These are phyloP conservation scores for Scedosporium minutisporum DNA, from an alignment of 2,329 filamentous ascomycete genomes.

Conservation along the genomic window DNA sequence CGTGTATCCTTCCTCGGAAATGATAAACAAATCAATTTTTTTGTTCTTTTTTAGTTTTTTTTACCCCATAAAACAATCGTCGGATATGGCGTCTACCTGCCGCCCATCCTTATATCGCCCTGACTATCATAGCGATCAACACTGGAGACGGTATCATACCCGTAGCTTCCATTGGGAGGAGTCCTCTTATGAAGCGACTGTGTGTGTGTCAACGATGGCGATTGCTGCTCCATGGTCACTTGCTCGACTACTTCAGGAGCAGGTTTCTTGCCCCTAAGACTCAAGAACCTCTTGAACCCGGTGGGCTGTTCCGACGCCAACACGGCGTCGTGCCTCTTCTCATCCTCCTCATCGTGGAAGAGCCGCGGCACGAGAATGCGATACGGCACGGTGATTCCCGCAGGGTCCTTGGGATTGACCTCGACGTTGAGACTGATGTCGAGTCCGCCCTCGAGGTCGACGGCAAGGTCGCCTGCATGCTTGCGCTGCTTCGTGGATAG, in stretches of 20 bases:
- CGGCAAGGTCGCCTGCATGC: slow-evolving; percentile 42
- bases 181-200: not conserved
- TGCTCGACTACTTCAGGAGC: not conserved
- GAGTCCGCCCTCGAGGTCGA: slow-evolving; percentile 74
- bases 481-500: slow-evolving; percentile 52
- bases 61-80: no score
- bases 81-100: not conserved
- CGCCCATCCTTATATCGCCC: not conserved
- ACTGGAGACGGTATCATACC: not conserved
- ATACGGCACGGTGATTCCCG: slow-evolving; percentile 82
- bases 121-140: not conserved
- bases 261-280: slow-evolving; percentile 27
- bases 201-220: not conserved
- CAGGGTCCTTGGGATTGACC: slow-evolving; percentile 73
- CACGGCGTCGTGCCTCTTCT: slow-evolving; percentile 13
- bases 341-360: slow-evolving; percentile 43
- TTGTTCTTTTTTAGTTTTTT: no score
- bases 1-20: no score
- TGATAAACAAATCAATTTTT: no score
- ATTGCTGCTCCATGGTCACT: not conserved
- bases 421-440: slow-evolving; percentile 87
- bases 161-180: not conserved
- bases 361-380: slow-evolving; percentile 75
- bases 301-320: slow-evolving; percentile 16
- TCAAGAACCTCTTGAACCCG: slow-evolving; percentile 35